Conservation (phyloP, 192 early-diverging fungal genomes). For the Neocallimastix lanati region DNA sequence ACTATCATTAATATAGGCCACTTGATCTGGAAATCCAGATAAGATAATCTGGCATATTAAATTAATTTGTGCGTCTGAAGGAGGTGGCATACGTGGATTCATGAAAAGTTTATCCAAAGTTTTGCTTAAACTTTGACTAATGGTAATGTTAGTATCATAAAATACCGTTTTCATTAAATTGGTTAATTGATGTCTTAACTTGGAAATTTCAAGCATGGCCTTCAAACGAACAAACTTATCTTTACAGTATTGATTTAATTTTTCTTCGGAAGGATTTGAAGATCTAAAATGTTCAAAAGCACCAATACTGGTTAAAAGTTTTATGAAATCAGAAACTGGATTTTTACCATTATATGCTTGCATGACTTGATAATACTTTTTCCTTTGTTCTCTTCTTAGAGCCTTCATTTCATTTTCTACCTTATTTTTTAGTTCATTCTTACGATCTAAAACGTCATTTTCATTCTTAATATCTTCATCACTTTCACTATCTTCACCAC, state of each 20-base stretch:
- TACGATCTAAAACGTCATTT: conserved; percentile 4
- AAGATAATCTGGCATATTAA: conserved; percentile 73
- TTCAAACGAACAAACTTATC: conserved; percentile 72
- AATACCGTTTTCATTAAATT: conserved; percentile 13
- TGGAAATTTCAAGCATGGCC: conserved; percentile 37
- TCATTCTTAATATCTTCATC: conserved; percentile 23
- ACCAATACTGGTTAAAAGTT: conserved; percentile 70
- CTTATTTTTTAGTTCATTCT: conserved; percentile 25
- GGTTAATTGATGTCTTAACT: conserved; percentile 15
- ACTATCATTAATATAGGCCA: conserved; percentile 37
- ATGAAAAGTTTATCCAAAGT: conserved; percentile 25
- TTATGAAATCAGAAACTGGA: conserved; percentile 70
- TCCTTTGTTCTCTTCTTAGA: conserved; percentile 27
- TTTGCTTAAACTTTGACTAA: conserved; percentile 40
- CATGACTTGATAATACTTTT: conserved; percentile 45
- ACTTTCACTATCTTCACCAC: conserved; percentile 24
- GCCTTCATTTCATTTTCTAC: conserved; percentile 40
- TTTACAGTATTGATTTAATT: conserved; percentile 40
- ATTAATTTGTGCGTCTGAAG: conserved; percentile 24
- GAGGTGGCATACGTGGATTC: conserved; percentile 48
- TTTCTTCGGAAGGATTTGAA: conserved; percentile 11
- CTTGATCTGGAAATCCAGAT: conserved; percentile 75
- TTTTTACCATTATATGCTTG: conserved; percentile 53
- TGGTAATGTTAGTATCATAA: conserved; percentile 10
- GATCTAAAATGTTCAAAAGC: conserved; percentile 43